These are phyloP conservation scores for Lasiodiplodia gonubiensis DNA, from an alignment of 2,329 filamentous ascomycete species.

Conservation along the genomic window DNA sequence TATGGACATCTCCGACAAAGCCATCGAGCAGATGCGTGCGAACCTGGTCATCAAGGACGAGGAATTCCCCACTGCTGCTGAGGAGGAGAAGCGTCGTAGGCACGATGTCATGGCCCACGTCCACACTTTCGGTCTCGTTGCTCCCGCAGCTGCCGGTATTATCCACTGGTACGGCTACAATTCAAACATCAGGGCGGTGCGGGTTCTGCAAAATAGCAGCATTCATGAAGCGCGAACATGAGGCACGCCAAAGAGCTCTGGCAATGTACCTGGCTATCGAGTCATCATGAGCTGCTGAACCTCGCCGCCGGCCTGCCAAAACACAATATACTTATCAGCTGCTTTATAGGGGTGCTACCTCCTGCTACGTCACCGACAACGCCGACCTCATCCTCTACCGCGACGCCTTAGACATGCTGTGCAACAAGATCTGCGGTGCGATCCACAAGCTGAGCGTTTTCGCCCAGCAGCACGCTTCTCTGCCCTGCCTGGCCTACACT, in stretches of 20 bases:
- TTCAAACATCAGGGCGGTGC: conserved; percentile 37
- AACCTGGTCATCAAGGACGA: conserved; percentile 54
- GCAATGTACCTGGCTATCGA: neutral
- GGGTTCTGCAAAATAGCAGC: neutral
- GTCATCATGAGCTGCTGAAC: neutral
- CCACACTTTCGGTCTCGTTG: conserved; percentile 73
- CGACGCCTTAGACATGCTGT: conserved; percentile 75
- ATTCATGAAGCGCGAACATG: neutral
- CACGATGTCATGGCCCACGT: conserved; percentile 74
- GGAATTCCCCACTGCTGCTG: conserved; percentile 54
- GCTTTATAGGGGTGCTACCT: conserved; percentile 55
- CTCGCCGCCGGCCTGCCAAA: neutral
- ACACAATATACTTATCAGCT: neutral
- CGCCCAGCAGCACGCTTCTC: conserved; percentile 72
- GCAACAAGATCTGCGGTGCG: conserved; percentile 78
- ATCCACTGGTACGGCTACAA: conserved; percentile 68
- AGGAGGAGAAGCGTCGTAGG: conserved; percentile 56
- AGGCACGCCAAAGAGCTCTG: neutral
- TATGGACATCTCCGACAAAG: conserved; percentile 73
- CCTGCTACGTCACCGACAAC: conserved; percentile 73
- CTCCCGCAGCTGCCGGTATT: conserved; percentile 79
- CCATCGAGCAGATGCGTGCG: conserved; percentile 54
- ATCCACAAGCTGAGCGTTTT: conserved; percentile 76
- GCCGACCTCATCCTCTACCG: conserved; percentile 78
- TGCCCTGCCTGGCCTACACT: conserved; percentile 78